Percentiles rank a stretch among this genome's conserved stretches.
Evolutionary conservation across 176 grass and related monocot genomes (phyloP).

Genomic region (Luzula sylvatica): DNA sequence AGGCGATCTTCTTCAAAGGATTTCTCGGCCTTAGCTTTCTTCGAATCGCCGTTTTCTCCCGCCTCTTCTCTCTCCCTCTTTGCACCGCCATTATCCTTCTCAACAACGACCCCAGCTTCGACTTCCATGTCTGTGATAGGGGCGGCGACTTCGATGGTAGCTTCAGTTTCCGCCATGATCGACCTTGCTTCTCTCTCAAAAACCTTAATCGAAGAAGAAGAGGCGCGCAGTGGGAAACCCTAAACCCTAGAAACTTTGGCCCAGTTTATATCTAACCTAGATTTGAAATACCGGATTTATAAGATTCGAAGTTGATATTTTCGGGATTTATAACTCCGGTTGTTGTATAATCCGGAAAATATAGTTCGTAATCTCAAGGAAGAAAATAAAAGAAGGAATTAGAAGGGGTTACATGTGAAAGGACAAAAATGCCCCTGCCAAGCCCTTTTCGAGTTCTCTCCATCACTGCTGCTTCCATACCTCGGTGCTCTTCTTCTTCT

Average conservation of each 20-base stretch:
- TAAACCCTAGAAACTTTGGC: too few relatives aligned
- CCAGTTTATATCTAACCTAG: too few relatives aligned
- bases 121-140: slow-evolving; percentile 15
- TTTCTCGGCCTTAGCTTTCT: slow-evolving; percentile 22
- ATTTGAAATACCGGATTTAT: too few relatives aligned
- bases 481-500: slow-evolving; percentile 13
- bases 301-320: neutral
- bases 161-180: neutral
- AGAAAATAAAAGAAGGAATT: neutral
- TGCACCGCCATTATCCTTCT: slow-evolving; percentile 27
- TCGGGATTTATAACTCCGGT: too few relatives aligned
- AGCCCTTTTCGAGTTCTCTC: slow-evolving; percentile 27
- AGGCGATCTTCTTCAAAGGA: slow-evolving; percentile 18
- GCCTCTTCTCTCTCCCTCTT: slow-evolving; percentile 24
- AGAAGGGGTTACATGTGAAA: neutral
- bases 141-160: neutral
- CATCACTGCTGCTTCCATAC: neutral
- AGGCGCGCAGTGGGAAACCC: too few relatives aligned
- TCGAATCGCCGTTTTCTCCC: slow-evolving; percentile 8
- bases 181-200: too few relatives aligned
- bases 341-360: neutral
- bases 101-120: neutral
- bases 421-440: slow-evolving; percentile 29
- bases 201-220: too few relatives aligned
- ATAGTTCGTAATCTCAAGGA: neutral